Evolutionary conservation across 768 basidiomycete species (phyloP).

Genomic region (Aureoboletus auriporus): DNA sequence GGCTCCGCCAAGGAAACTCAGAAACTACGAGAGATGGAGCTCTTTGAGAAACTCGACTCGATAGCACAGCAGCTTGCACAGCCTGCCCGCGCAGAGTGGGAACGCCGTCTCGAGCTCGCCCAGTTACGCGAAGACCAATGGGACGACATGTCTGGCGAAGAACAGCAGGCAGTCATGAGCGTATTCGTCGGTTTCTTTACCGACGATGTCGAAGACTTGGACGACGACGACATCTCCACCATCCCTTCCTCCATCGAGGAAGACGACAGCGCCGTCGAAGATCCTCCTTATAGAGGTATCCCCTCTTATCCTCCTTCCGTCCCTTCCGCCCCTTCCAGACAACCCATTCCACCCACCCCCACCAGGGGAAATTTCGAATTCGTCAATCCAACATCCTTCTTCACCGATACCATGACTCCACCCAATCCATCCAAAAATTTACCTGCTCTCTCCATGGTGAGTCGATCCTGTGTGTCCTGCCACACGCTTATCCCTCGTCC

Average conservation of each 20-base stretch:
- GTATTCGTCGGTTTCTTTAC: conserved; percentile 29
- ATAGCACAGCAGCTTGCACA: conserved; percentile 22
- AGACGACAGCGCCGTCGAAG: conserved; percentile 13
- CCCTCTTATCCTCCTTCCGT: not conserved
- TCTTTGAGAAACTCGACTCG: conserved; percentile 21
- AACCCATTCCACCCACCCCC: conserved; percentile 18
- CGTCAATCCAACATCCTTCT: conserved; percentile 28
- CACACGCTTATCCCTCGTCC: not conserved
- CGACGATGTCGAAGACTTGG: conserved; percentile 25
- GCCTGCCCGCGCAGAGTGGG: conserved; percentile 32
- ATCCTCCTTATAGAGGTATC: conserved; percentile 9
- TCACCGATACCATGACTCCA: conserved; percentile 17
- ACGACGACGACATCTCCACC: conserved; percentile 4
- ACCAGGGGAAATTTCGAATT: conserved; percentile 21
- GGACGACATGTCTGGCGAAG: conserved; percentile 29
- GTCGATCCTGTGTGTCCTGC: not conserved
- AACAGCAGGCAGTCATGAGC: conserved; percentile 28
- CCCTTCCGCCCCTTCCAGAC: conserved; percentile 9
- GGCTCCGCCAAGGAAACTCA: conserved; percentile 23
- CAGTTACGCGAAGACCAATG: conserved; percentile 29
- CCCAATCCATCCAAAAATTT: conserved; percentile 24
- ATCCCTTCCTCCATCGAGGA: conserved; percentile 16
- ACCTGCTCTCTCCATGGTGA: conserved; percentile 30
- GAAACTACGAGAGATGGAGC: conserved; percentile 27
- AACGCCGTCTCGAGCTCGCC: conserved; percentile 27